A percentile compares a stretch with the other conserved stretches of the same genome.
These are phyloP conservation scores for Epichloe sylvatica DNA, from an alignment of 2,329 filamentous ascomycete genomes.

Conservation along the genomic window DNA sequence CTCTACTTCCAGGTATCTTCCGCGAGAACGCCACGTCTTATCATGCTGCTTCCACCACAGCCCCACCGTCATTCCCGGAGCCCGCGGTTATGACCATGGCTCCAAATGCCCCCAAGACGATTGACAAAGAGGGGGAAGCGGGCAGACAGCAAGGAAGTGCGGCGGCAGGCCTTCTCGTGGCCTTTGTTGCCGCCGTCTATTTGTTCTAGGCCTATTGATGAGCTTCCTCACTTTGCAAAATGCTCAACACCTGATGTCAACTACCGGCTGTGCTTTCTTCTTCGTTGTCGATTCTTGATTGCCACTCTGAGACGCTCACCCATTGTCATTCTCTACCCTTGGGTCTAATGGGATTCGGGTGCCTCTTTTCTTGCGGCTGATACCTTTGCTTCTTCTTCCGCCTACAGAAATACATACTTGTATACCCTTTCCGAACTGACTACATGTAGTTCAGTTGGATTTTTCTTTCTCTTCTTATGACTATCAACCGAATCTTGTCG, in stretches of 20 bases:
- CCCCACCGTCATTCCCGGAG: not conserved
- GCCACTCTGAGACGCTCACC: not conserved
- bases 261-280: constrained; percentile 1
- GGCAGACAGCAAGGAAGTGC: constrained; percentile 36
- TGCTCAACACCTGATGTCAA: not conserved
- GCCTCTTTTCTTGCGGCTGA: not conserved
- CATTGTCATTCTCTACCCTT: not conserved
- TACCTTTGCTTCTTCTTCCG: not conserved
- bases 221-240: not conserved
- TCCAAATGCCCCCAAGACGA: constrained; percentile 19
- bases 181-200: constrained; percentile 38
- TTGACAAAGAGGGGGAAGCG: constrained; percentile 31
- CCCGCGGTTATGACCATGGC: constrained; percentile 14
- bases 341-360: not conserved
- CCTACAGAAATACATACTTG: constrained; percentile 7
- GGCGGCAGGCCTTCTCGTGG: constrained; percentile 39
- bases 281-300: not conserved
- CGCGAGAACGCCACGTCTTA: constrained; percentile 33
- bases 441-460: not conserved
- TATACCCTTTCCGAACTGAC: not conserved
- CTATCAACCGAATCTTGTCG: constrained; percentile 17
- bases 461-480: constrained; percentile 11
- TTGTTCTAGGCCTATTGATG: constrained; percentile 24
- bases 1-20: constrained; percentile 36
- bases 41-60: constrained; percentile 6